These are phyloP conservation scores for Mrakia gelida DNA, from an alignment of 768 basidiomycete genomes.

Conservation along the genomic window DNA sequence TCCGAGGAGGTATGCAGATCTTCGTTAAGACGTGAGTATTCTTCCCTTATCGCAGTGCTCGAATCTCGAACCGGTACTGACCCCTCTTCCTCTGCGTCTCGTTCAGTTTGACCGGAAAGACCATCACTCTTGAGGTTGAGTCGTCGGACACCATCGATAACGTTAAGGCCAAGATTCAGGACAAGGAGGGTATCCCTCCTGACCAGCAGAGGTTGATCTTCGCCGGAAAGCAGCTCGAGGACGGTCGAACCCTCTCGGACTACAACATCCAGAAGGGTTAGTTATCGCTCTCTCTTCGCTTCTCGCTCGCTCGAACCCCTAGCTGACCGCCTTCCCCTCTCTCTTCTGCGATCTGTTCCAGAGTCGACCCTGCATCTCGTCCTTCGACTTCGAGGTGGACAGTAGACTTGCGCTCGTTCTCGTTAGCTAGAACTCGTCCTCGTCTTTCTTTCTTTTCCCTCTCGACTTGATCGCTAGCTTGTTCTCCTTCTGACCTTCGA, in stretches of 20 bases:
- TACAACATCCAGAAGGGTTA: conserved; percentile 64
- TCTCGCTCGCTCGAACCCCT: no score
- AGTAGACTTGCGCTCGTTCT: neutral
- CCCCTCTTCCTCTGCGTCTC: neutral
- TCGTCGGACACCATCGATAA: conserved; percentile 52
- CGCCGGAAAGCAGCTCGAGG: conserved; percentile 87
- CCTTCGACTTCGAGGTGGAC: conserved; percentile 93
- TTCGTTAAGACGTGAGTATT: conserved; percentile 29
- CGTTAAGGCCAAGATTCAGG: conserved; percentile 48
- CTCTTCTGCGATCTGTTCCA: neutral
- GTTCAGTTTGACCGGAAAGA: conserved; percentile 45
- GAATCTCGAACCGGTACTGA: no score
- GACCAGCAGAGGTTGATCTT: conserved; percentile 89
- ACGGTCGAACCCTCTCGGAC: conserved; percentile 85
- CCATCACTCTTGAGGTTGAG: conserved; percentile 48
- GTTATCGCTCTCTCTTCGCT: no score
- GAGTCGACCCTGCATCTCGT: conserved; percentile 95
- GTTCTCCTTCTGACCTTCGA: neutral
- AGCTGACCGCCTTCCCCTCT: no score
- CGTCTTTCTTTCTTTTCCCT: neutral
- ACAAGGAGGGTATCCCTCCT: conserved; percentile 64
- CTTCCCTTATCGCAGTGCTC: neutral
- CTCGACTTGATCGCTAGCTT: neutral
- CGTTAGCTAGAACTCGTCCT: neutral
- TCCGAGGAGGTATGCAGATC: conserved; percentile 79